Evolutionary conservation across 2,329 filamentous ascomycete genomes (phyloP), one percentile per base, ranked within the genome.

Genomic region (Fusarium sp.): DNA sequence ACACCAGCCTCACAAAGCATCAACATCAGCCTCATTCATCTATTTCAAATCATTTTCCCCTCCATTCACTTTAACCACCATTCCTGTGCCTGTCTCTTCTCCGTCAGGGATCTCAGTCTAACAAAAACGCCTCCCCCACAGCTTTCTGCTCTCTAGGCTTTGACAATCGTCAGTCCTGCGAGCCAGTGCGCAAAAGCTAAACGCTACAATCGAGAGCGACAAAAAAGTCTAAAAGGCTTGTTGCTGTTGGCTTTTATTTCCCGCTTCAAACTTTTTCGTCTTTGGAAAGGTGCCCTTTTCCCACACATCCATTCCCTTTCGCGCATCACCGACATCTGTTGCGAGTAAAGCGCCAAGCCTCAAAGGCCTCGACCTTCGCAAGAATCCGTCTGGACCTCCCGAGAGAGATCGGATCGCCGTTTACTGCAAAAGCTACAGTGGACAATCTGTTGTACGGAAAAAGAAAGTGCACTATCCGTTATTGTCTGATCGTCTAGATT

Each of bases 1-100:
- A 4, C 59, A 56, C 31, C 64, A 63, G 3, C 69, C 52, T 34
- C 31, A 57, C 22, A 47, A 47, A 70, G 52, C 70, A 68, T 5
- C 54, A 35, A 42, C 69, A 67, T 38, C 34, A 67, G 67, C 67
- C 61, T 52, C 52, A 40, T n/a, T 24, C 45, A 20, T 61, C 42
- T 62, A 66, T 56, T 66, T 62, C 47, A 61, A 66, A 66, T 61
- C 61, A 45, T 56, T 18, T 31, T 20, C 47, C 57, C 24, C 16
- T 18, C 34, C 52, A 62, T 66, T 66, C 64, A 66, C 67, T 73
- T 73, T 71, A 47, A 73, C 70, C 71, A 73, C 60, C 70, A 73
- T 73, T 73, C 71, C 70, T 40, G 50, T 65, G 35, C 52, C 59
- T 65, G 60, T 29, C 24, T 58, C 56, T 34, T 27, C 29, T 31